phyloP scores from a whole-genome alignment of 2,329 filamentous ascomycete genomes.

The Xylariaceae sp. region DNA sequence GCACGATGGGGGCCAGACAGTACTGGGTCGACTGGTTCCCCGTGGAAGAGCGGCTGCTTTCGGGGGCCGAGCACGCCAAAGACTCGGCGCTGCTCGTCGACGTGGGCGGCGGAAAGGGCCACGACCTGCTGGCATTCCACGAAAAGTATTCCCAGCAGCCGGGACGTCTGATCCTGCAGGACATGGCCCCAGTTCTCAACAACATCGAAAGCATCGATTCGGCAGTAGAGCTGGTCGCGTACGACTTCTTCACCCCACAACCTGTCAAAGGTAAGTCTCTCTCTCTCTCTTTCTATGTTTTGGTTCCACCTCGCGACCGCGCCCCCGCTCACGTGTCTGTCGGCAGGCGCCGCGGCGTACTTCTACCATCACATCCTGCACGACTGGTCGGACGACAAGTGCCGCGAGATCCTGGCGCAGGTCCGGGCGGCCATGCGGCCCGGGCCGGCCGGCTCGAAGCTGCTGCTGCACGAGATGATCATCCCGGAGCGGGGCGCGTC shows the following conservation, averaged over 20 bases:
- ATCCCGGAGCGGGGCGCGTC: conserved; percentile 18
- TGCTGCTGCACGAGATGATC: conserved; percentile 27
- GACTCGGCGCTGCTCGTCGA: conserved; percentile 21
- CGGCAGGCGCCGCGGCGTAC: conserved; percentile 22
- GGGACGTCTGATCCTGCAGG: conserved; percentile 22
- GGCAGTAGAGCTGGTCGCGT: conserved; percentile 20
- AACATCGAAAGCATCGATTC: conserved; percentile 14
- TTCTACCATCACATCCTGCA: conserved; percentile 27
- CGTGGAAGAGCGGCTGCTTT: conserved; percentile 18
- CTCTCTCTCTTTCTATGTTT: neutral
- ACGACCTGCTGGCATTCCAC: conserved; percentile 21
- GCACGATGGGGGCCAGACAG: conserved; percentile 17
- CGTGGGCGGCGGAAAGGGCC: conserved; percentile 22
- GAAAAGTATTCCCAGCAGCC: conserved; percentile 13
- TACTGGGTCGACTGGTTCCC: conserved; percentile 23
- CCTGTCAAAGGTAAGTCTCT: conserved; percentile 25
- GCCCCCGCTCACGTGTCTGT: neutral
- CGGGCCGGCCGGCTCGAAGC: conserved; percentile 24
- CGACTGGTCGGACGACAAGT: conserved; percentile 29
- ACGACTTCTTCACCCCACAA: conserved; percentile 29
- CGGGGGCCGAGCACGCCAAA: conserved; percentile 8
- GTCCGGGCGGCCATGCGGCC: conserved; percentile 22
- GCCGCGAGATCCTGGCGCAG: conserved; percentile 23
- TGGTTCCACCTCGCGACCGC: neutral
- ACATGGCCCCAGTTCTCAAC: conserved; percentile 15